phyloP scores from a whole-genome alignment of 2,329 filamentous ascomycete genomes.

The Hypoxylon sp. region DNA sequence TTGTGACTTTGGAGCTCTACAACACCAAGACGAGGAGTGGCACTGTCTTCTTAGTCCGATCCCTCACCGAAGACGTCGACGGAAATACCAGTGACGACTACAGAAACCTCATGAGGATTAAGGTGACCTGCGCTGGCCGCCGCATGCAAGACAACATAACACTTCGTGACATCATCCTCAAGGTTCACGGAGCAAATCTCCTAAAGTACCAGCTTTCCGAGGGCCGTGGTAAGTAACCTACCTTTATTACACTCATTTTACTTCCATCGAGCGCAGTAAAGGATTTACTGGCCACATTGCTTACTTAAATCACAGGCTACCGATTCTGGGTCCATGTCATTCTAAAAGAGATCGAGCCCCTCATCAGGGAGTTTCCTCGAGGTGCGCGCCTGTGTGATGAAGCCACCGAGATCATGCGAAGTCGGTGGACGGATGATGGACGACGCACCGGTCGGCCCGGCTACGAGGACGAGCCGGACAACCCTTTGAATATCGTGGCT shows the following conservation, averaged over 20 bases:
- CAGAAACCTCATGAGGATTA: not conserved
- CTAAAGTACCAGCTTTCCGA: constrained; percentile 1
- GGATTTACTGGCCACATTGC: not conserved
- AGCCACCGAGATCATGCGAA: constrained; percentile 7
- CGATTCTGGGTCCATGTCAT: constrained; percentile 9
- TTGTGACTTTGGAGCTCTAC: constrained; percentile 19
- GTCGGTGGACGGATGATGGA: not conserved
- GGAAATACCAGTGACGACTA: not conserved
- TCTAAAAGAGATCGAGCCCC: not conserved
- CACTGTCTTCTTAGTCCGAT: constrained; percentile 2
- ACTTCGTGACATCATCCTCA: not conserved
- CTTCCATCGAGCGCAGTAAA: not conserved
- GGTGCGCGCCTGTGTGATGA: not conserved
- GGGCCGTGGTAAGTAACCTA: constrained; percentile 15
- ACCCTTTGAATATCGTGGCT: constrained; percentile 1
- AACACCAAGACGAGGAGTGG: not conserved
- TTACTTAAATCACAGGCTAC: constrained; percentile 6
- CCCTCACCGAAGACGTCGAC: not conserved
- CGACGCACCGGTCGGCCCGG: not conserved
- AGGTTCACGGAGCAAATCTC: not conserved
- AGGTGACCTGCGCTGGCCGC: not conserved
- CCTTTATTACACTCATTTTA: not conserved
- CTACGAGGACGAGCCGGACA: constrained; percentile 2
- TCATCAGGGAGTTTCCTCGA: not conserved
- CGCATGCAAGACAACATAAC: not conserved